Evolutionary conservation across 371 early-diverging fungal species (phyloP).

Genomic region (Rhizopus sp.): DNA sequence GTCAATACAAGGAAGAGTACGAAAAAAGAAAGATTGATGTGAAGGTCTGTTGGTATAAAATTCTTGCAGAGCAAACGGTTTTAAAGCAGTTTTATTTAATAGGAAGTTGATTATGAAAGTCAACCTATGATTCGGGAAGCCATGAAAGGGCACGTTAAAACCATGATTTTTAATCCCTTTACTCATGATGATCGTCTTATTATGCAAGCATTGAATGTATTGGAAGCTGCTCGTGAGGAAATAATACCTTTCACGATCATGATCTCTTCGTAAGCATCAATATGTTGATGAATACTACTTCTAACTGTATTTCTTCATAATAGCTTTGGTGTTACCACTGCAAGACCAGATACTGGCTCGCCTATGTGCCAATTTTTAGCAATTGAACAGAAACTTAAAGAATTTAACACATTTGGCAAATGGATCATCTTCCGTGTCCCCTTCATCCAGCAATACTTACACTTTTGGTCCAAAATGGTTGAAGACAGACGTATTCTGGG

Average conservation of each 20-base stretch:
- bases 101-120: conserved; percentile 19
- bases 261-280: conserved; percentile 16
- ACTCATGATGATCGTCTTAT: neutral
- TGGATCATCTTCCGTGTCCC: conserved; percentile 18
- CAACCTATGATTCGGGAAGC: conserved; percentile 8
- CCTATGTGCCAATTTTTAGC: conserved; percentile 2
- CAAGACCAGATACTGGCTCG: neutral
- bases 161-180: conserved; percentile 13
- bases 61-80: neutral
- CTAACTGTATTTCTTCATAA: neutral
- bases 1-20: neutral
- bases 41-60: conserved; percentile 1
- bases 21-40: conserved; percentile 20
- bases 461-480: conserved; percentile 28
- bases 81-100: neutral
- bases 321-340: conserved; percentile 1
- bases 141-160: conserved; percentile 10
- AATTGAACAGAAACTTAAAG: conserved; percentile 9
- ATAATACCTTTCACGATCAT: conserved; percentile 12
- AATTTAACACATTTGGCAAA: conserved; percentile 4
- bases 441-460: conserved; percentile 27
- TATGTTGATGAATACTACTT: neutral
- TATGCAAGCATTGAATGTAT: conserved; percentile 1
- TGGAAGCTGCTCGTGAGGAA: conserved; percentile 13
- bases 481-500: conserved; percentile 18